Base-by-base conservation (phyloP, 257 asterid genomes). In the Plantago major region DNA sequence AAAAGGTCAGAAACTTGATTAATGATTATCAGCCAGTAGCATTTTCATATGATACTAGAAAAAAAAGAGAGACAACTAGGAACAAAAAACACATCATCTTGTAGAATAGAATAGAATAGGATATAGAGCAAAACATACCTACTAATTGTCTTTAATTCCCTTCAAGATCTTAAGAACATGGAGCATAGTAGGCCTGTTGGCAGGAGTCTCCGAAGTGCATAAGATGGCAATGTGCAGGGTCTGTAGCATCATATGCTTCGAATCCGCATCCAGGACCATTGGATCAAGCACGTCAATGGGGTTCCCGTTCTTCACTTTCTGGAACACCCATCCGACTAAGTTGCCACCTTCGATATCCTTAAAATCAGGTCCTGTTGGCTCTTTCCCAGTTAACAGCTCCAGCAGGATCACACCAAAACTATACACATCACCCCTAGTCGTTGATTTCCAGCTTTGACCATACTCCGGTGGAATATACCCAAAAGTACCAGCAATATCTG, bases 381-480 rank as follows among this genome's bases (percentile, higher is more conserved):
- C 98, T 64, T 82, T 88, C 8, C 98, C 96, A 0, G 96, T 90
- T 13, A 90, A 46, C 77, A 90, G 19, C 46, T 90, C 96, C 0
- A 90, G 89, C 52, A 88, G 70, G 18, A 90, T 90, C 73, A 90
- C 98, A 0, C 98, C 98, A 5, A 88, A 90, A 55, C 94, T 85
- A 38, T 88, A 90, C 1, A 88, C 98, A 12, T 88, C 98, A 0
- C 98, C 98, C 74, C 85, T 79, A 0, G 89, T 88, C 0, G 98
- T 88, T 9, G 94, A 66, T 50, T 78, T 78, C 96, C 96, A 85
- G 71, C 89, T 90, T 69, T 88, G 96, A 13, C 95, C 96, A 46
- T 90, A 88, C 61, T 90, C 98, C 0, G 98, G 98, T 0, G 98
- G 95, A 13, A 90, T 90, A 59, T 88, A 90, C 37, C 98, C 98